Evolutionary conservation across 1,284 basidiomycete genomes (phyloP).

Genomic region (Coniophora puteana): DNA sequence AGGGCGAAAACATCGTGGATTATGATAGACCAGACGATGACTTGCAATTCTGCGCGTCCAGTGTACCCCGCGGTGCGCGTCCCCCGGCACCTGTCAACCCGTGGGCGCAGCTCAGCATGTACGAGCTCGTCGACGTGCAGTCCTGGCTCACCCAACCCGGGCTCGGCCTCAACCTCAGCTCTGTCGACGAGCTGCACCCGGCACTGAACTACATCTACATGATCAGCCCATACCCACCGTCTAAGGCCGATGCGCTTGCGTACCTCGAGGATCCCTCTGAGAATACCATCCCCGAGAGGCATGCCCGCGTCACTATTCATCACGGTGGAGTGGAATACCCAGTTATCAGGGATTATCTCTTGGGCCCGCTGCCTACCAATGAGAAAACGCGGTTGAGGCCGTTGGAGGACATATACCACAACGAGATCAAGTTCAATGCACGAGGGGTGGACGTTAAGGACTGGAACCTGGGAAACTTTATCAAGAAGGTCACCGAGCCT

Average conservation of each 20-base stretch:
- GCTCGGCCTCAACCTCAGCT: slow-evolving; percentile 46
- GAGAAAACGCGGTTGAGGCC: slow-evolving; percentile 32
- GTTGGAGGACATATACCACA: slow-evolving; percentile 50
- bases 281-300: slow-evolving; percentile 27
- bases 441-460: slow-evolving; percentile 33
- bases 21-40: slow-evolving; percentile 5
- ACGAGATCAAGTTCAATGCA: slow-evolving; percentile 49
- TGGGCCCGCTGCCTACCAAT: slow-evolving; percentile 52
- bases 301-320: slow-evolving; percentile 49
- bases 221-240: slow-evolving; percentile 47
- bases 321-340: slow-evolving; percentile 43
- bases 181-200: slow-evolving; percentile 22
- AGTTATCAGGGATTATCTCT: slow-evolving; percentile 47
- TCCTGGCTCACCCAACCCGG: slow-evolving; percentile 43
- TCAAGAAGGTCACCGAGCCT: slow-evolving; percentile 24
- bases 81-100: slow-evolving; percentile 42
- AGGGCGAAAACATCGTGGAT: not conserved
- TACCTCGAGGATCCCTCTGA: slow-evolving; percentile 37
- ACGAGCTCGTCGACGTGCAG: slow-evolving; percentile 41
- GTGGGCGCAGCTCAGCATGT: slow-evolving; percentile 43
- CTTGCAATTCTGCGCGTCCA: slow-evolving; percentile 31
- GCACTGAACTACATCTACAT: slow-evolving; percentile 48
- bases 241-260: slow-evolving; percentile 45
- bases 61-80: slow-evolving; percentile 27
- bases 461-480: slow-evolving; percentile 29